Percentiles rank a stretch among this genome's conserved stretches.
Conservation (phyloP, 306 rosid species). For the Bauhinia variegata region DNA sequence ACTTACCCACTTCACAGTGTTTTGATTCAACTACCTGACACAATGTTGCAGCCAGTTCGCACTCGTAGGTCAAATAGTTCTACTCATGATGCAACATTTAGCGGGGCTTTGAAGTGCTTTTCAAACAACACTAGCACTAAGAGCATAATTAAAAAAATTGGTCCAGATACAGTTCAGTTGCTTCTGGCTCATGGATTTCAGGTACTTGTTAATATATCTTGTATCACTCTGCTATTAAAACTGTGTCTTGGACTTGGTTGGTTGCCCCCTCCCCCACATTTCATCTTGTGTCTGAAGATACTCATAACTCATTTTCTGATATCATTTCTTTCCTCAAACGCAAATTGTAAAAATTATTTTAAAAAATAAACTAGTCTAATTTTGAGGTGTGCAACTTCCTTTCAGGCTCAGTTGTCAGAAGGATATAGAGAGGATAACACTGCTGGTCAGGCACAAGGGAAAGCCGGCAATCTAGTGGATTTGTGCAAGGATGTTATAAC, state of each 20-base stretch:
- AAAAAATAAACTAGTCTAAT: too few species aligned
- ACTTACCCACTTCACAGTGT: neutral
- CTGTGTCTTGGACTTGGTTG: too few species aligned
- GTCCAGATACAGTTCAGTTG: conserved; percentile 61
- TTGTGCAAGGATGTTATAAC: conserved; percentile 58
- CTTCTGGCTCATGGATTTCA: conserved; percentile 87
- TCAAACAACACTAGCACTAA: conserved; percentile 59
- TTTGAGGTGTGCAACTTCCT: conserved; percentile 7
- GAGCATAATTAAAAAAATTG: conserved; percentile 67
- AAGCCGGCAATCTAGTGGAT: conserved; percentile 45
- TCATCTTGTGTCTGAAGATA: neutral
- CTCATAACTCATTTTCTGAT: neutral
- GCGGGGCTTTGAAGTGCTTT: conserved; percentile 72
- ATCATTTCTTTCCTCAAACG: neutral
- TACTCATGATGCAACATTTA: conserved; percentile 59
- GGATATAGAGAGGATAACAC: conserved; percentile 32
- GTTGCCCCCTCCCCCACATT: too few species aligned
- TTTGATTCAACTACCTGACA: conserved; percentile 21
- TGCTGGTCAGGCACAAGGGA: conserved; percentile 38
- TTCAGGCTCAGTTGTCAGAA: conserved; percentile 66
- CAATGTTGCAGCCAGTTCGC: conserved; percentile 69
- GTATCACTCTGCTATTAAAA: neutral
- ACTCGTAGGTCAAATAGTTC: conserved; percentile 64
- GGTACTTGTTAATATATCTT: conserved; percentile 53
- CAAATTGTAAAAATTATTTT: neutral